phyloP scores from a whole-genome alignment of 495 filamentous ascomycete genomes.

The Penicillium bialowiezense region DNA sequence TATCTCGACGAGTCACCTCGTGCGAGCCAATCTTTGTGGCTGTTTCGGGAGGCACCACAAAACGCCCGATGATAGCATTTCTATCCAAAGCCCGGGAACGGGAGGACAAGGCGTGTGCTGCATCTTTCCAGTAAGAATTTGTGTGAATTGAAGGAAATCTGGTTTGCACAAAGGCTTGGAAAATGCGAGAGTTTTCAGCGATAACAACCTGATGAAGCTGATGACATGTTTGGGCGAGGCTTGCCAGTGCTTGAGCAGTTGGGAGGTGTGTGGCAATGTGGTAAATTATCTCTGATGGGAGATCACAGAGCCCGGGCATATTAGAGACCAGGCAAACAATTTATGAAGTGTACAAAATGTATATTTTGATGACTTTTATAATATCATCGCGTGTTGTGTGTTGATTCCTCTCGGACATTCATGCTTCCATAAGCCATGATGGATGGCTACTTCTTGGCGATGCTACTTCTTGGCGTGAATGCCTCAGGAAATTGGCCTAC shows the following conservation, averaged over 20 bases:
- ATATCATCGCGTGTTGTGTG: background rate
- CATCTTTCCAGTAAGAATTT: slow-evolving; percentile 49
- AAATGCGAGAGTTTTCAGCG: slow-evolving; percentile 55
- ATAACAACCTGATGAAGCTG: slow-evolving; percentile 47
- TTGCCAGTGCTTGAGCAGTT: slow-evolving; percentile 44
- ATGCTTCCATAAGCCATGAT: no score
- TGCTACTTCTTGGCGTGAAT: no score
- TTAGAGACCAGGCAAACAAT: background rate
- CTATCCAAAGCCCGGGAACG: slow-evolving; percentile 59
- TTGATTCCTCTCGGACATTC: no score
- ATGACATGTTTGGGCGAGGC: slow-evolving; percentile 50
- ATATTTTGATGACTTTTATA: background rate
- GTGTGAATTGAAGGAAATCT: slow-evolving; percentile 47
- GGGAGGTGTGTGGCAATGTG: slow-evolving; percentile 53
- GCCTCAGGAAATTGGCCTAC: no score
- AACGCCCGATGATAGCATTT: slow-evolving; percentile 54
- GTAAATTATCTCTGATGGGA: slow-evolving; percentile 62
- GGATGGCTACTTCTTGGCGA: no score
- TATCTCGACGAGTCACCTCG: slow-evolving; percentile 31
- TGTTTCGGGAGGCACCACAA: slow-evolving; percentile 41
- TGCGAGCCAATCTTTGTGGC: slow-evolving; percentile 29
- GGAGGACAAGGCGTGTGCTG: slow-evolving; percentile 54
- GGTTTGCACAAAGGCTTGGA: slow-evolving; percentile 48
- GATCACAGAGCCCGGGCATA: slow-evolving; percentile 39
- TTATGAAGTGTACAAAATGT: background rate